phyloP scores from a whole-genome alignment of 768 basidiomycete genomes.

The Tricholoma flavovirens region DNA sequence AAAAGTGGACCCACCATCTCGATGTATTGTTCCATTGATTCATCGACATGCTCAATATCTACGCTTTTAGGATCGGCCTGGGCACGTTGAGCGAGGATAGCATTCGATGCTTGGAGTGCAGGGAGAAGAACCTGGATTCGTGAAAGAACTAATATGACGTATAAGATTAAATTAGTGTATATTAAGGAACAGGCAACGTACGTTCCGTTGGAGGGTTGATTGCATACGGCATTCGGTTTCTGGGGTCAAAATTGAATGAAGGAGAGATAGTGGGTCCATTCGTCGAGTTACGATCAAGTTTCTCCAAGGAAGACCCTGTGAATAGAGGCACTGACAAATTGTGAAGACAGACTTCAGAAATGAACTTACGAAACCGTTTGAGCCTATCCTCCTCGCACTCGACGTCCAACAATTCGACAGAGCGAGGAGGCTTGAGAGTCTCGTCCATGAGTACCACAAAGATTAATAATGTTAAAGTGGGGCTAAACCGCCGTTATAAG shows the following conservation, averaged over 20 bases:
- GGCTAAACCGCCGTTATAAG: background rate
- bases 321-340: background rate
- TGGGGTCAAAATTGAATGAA: background rate
- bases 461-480: background rate
- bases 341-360: background rate
- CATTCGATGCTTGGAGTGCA: slow-evolving; percentile 59
- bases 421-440: background rate
- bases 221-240: slow-evolving; percentile 18
- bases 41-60: slow-evolving; percentile 62
- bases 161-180: background rate
- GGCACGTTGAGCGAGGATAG: slow-evolving; percentile 39
- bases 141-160: slow-evolving; percentile 45
- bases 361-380: slow-evolving; percentile 1
- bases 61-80: slow-evolving; percentile 48
- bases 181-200: slow-evolving; percentile 23
- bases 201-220: slow-evolving; percentile 44
- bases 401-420: background rate
- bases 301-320: background rate
- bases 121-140: slow-evolving; percentile 67
- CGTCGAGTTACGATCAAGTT: background rate
- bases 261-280: background rate
- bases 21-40: slow-evolving; percentile 47
- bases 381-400: slow-evolving; percentile 3
- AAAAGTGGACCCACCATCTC: slow-evolving; percentile 48
- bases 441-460: background rate